Percentiles rank a stretch among this genome's conserved stretches.
phyloP scores from a whole-genome alignment of 2,329 filamentous ascomycete genomes.

The Penicillium sp. region DNA sequence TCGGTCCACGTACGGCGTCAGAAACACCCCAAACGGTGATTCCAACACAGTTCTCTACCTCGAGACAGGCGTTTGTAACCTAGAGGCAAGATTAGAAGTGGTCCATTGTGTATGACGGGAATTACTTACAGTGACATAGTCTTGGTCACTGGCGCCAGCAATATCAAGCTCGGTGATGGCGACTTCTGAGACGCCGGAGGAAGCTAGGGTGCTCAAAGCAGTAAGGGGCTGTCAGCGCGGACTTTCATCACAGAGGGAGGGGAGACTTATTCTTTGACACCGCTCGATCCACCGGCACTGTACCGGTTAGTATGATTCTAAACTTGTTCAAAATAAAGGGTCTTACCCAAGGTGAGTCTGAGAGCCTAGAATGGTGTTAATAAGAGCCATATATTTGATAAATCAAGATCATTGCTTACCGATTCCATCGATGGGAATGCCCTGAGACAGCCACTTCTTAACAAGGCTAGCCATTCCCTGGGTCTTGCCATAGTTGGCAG shows the following conservation, averaged over 20 bases:
- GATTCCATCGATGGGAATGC: conserved; percentile 64
- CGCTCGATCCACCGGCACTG: conserved; percentile 10
- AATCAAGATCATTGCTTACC: conserved; percentile 28
- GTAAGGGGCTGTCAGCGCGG: conserved; percentile 32
- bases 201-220: conserved; percentile 53
- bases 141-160: conserved; percentile 50
- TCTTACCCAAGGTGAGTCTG: conserved; percentile 47
- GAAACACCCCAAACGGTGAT: conserved; percentile 60
- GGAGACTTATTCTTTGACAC: conserved; percentile 1
- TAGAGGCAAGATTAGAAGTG: conserved; percentile 2
- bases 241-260: neutral
- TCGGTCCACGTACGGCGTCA: conserved; percentile 30
- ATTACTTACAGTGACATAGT: conserved; percentile 52
- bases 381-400: conserved; percentile 20
- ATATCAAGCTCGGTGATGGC: conserved; percentile 69
- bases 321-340: too few species aligned
- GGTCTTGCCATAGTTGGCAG: conserved; percentile 56
- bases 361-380: conserved; percentile 39
- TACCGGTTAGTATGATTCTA: neutral
- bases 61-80: conserved; percentile 54
- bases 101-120: neutral
- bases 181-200: conserved; percentile 52
- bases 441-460: conserved; percentile 59
- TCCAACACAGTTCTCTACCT: conserved; percentile 58
- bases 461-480: conserved; percentile 56